Evolutionary conservation across 495 filamentous ascomycete species (phyloP).

Genomic region (Bathelium albidoporum): DNA sequence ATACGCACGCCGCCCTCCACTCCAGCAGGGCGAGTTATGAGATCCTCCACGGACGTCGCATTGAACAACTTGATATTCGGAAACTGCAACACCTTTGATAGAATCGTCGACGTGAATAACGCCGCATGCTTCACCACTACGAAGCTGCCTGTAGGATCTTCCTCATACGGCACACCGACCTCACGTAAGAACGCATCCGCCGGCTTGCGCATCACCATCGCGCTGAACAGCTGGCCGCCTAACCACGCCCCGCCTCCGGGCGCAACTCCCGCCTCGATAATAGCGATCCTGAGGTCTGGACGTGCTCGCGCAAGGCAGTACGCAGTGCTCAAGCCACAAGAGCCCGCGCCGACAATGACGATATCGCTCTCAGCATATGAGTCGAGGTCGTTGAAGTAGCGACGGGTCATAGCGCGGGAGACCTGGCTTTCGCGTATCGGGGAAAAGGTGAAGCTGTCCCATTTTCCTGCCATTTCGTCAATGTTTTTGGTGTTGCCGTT

Average conservation of each 20-base stretch:
- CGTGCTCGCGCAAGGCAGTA: conserved; percentile 76
- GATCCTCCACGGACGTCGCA: conserved; percentile 79
- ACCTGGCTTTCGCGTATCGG: conserved; percentile 85
- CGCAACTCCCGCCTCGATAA: conserved; percentile 77
- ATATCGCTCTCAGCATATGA: conserved; percentile 83
- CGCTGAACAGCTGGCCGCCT: conserved; percentile 82
- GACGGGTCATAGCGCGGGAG: conserved; percentile 81
- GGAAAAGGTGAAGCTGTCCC: conserved; percentile 69
- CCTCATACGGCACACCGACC: conserved; percentile 74
- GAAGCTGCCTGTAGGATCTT: conserved; percentile 65
- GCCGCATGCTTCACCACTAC: conserved; percentile 91
- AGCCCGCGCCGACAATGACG: conserved; percentile 82
- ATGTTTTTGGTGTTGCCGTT: conserved; percentile 43
- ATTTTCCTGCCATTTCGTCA: conserved; percentile 54
- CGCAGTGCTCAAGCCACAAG: conserved; percentile 72
- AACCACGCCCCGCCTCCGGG: conserved; percentile 87
- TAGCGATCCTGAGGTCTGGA: conserved; percentile 82
- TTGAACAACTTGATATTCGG: conserved; percentile 95
- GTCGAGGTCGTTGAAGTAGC: conserved; percentile 85
- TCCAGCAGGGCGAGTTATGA: conserved; percentile 60
- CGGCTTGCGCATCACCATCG: conserved; percentile 90
- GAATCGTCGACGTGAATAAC: conserved; percentile 75
- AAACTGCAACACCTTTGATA: conserved; percentile 68
- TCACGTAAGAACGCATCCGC: conserved; percentile 73
- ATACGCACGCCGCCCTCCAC: conserved; percentile 49